Conservation (phyloP, 768 basidiomycete species). For the Podaxis sp. region DNA sequence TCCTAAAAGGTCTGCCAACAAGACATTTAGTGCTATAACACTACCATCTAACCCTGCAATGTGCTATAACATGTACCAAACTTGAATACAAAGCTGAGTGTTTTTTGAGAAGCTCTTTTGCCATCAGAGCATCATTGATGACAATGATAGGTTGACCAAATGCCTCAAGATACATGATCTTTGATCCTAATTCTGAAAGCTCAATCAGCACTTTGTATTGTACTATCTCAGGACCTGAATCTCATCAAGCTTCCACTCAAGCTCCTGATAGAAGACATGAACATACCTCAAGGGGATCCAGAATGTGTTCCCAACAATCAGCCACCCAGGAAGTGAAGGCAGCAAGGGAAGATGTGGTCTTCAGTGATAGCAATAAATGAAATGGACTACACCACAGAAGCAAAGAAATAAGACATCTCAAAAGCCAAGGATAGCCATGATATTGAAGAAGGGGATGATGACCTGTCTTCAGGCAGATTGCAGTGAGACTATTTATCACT, state of each 20-base stretch:
- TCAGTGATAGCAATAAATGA: neutral
- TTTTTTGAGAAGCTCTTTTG: neutral
- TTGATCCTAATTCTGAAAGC: neutral
- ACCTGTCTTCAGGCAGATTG: neutral
- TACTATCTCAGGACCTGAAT: neutral
- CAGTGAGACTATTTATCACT: too few species aligned
- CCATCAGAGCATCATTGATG: neutral
- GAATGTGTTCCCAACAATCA: slow-evolving; percentile 13
- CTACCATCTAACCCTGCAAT: neutral
- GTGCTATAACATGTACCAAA: neutral
- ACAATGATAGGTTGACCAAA: neutral
- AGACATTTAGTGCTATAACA: too few species aligned
- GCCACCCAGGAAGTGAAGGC: slow-evolving; percentile 9
- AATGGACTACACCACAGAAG: neutral
- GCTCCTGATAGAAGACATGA: neutral
- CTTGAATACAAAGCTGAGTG: neutral
- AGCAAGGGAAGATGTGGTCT: neutral
- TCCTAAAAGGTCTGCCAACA: neutral
- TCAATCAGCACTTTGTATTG: neutral
- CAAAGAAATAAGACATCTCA: neutral
- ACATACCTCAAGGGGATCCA: slow-evolving; percentile 1
- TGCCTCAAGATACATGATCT: neutral
- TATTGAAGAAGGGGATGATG: neutral
- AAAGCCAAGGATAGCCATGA: neutral
- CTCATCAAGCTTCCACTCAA: slow-evolving; percentile 1